Percentiles rank a stretch among this genome's conserved stretches.
These are phyloP conservation scores for Monilinia fructigena DNA, from an alignment of 2,329 filamentous ascomycete species.

Conservation along the genomic window DNA sequence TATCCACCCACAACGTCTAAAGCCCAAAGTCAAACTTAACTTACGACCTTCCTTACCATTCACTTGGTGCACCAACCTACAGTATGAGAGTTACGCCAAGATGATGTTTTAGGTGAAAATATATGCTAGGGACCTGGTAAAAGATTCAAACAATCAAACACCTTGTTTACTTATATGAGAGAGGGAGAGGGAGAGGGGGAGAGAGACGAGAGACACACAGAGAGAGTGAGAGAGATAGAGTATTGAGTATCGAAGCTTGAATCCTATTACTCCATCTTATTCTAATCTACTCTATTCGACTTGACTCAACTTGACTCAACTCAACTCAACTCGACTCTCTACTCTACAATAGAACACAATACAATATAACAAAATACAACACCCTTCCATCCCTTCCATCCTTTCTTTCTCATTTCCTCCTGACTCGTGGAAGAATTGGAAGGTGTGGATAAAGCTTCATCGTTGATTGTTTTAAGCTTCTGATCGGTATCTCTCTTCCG, in stretches of 20 bases:
- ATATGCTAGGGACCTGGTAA: not conserved
- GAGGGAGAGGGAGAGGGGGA: not conserved
- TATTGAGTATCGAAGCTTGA: not conserved
- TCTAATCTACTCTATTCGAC: too few relatives aligned
- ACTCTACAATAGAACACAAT: too few relatives aligned
- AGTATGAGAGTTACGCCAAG: not conserved
- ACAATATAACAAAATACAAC: too few relatives aligned
- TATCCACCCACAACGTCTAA: not conserved
- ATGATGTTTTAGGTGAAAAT: slow-evolving; percentile 5
- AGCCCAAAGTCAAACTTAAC: too few relatives aligned
- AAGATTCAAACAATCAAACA: too few relatives aligned
- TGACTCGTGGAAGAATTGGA: slow-evolving; percentile 13
- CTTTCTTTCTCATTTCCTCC: not conserved
- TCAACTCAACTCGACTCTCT: too few relatives aligned
- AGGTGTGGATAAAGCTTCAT: slow-evolving; percentile 2
- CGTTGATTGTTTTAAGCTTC: not conserved
- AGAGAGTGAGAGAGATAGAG: too few relatives aligned
- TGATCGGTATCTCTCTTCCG: not conserved
- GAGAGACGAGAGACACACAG: too few relatives aligned
- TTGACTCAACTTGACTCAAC: too few relatives aligned
- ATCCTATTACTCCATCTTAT: too few relatives aligned
- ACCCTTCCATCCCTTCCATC: not conserved
- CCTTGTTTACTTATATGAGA: not conserved
- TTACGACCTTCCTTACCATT: too few relatives aligned
- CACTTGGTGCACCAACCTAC: too few relatives aligned